Evolutionary conservation across 805 yeast species (phyloP).

Genomic region (Candida easanensis): DNA sequence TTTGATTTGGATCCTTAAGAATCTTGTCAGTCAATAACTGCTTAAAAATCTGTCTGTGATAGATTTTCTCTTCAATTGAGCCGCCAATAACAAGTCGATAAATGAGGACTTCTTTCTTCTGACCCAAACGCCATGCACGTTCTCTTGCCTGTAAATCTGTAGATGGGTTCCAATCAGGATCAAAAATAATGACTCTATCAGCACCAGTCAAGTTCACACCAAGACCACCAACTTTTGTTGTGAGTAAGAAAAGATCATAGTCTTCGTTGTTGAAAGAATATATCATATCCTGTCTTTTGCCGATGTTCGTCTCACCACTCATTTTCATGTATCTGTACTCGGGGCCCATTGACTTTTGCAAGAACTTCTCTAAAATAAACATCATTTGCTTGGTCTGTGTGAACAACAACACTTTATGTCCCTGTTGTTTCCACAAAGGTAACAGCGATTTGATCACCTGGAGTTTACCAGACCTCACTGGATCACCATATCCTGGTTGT

Average conservation of each 20-base stretch:
- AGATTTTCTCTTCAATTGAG: constrained; percentile 93
- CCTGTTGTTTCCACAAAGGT: constrained; percentile 71
- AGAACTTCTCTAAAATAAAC: constrained; percentile 73
- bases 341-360: constrained; percentile 36
- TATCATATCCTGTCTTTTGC: constrained; percentile 71
- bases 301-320: constrained; percentile 93
- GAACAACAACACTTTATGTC: constrained; percentile 79
- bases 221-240: constrained; percentile 94
- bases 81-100: constrained; percentile 93
- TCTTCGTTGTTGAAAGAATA: constrained; percentile 72
- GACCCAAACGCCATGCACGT: constrained; percentile 96
- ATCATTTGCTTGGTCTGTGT: constrained; percentile 95
- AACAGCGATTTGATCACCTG: constrained; percentile 79
- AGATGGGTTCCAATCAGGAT: constrained; percentile 99
- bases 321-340: constrained; percentile 64
- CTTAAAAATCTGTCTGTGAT: constrained; percentile 94
- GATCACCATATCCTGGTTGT: constrained; percentile 47
- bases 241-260: constrained; percentile 67
- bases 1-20: constrained; percentile 90
- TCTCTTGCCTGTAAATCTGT: constrained; percentile 97
- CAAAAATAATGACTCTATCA: constrained; percentile 87
- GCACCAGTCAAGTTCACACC: constrained; percentile 96
- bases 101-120: constrained; percentile 85
- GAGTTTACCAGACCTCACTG: constrained; percentile 78
- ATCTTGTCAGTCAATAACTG: constrained; percentile 92